Evolutionary conservation across 768 basidiomycete species (phyloP).

Genomic region (Mycena alexandri): DNA sequence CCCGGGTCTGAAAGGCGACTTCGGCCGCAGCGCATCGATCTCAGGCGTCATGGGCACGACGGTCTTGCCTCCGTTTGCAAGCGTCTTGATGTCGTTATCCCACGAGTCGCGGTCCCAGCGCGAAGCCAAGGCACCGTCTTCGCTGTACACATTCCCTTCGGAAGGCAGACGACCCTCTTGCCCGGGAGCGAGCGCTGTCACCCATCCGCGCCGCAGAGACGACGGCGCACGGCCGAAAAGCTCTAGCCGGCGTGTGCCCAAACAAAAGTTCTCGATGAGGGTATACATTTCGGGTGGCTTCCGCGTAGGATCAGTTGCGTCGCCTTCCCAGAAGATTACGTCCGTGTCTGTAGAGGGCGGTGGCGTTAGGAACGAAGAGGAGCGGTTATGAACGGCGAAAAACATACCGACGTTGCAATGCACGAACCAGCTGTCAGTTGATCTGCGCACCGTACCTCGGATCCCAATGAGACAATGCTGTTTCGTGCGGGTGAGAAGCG

Average conservation of each 20-base stretch:
- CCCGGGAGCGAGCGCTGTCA: constrained; percentile 80
- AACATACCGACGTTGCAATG: constrained; percentile 95
- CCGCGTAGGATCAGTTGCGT: constrained; percentile 81
- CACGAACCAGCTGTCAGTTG: constrained; percentile 96
- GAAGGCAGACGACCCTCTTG: constrained; percentile 66
- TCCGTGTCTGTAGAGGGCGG: constrained; percentile 79
- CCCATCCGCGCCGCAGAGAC: constrained; percentile 89
- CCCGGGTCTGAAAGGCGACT: constrained; percentile 76
- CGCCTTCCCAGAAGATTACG: constrained; percentile 97
- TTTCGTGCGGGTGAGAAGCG: constrained; percentile 89
- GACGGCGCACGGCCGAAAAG: constrained; percentile 82
- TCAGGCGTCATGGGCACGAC: constrained; percentile 83
- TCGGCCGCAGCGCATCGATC: constrained; percentile 87
- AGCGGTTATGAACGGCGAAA: constrained; percentile 3
- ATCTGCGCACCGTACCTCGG: constrained; percentile 93
- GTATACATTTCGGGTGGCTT: constrained; percentile 97
- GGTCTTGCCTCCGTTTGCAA: constrained; percentile 65
- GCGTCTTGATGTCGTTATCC: constrained; percentile 71
- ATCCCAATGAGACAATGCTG: constrained; percentile 99
- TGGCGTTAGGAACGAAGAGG: constrained; percentile 30
- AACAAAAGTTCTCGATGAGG: constrained; percentile 97
- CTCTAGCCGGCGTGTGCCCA: constrained; percentile 92
- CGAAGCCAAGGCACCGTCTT: constrained; percentile 58
- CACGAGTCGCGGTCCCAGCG: constrained; percentile 74
- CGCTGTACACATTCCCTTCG: constrained; percentile 51